Conservation (phyloP, 768 basidiomycete species). For the Russula griseocarnosa region DNA sequence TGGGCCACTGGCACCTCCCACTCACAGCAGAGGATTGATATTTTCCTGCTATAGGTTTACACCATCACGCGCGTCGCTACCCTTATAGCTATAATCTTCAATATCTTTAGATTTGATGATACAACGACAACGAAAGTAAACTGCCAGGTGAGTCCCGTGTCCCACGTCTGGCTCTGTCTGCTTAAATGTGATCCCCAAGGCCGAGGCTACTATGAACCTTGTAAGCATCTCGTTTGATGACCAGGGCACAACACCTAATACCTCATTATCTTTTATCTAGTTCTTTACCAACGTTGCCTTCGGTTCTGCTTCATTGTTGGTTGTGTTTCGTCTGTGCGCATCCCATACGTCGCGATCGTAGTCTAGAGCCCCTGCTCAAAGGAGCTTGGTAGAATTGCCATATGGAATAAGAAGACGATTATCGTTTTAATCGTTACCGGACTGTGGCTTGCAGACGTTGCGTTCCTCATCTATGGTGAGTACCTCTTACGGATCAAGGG, state of each 20-base stretch:
- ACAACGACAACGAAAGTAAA: background rate
- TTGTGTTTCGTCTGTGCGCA: conserved; percentile 9
- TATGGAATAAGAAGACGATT: conserved; percentile 6
- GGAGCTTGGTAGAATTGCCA: background rate
- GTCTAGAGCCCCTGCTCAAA: background rate
- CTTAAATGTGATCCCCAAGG: background rate
- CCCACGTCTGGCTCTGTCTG: background rate
- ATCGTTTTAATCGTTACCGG: background rate
- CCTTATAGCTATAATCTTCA: background rate
- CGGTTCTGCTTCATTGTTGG: background rate
- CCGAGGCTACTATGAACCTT: background rate
- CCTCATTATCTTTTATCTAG: background rate
- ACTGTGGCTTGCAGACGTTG: background rate
- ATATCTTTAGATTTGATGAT: background rate
- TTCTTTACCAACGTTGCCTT: background rate
- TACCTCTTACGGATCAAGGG: background rate
- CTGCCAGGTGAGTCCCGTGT: conserved; percentile 7
- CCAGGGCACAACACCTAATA: background rate
- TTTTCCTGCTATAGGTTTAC: conserved; percentile 2
- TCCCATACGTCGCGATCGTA: background rate
- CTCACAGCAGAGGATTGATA: background rate
- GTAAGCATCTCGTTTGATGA: background rate
- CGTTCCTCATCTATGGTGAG: background rate
- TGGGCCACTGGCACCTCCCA: too few species aligned
- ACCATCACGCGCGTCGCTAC: conserved; percentile 6